These are phyloP conservation scores for Talaromyces liani DNA, from an alignment of 495 filamentous ascomycete species.

Conservation along the genomic window DNA sequence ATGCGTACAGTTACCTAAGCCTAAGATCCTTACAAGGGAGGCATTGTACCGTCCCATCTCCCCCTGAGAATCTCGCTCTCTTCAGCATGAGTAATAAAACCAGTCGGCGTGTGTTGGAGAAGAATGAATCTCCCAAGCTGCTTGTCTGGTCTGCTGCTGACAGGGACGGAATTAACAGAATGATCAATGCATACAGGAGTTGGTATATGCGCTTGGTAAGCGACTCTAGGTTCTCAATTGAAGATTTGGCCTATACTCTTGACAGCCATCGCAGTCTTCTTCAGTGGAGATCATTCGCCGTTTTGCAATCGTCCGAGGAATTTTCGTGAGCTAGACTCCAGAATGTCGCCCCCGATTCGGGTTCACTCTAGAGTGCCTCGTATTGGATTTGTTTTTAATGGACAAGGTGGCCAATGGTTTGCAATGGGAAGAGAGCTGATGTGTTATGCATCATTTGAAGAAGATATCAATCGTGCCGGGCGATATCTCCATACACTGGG, in stretches of 20 bases:
- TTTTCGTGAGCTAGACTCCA: too few species aligned
- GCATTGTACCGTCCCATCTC: too few species aligned
- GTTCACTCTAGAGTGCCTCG: neutral
- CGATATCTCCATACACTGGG: conserved; percentile 9
- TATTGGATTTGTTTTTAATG: conserved; percentile 22
- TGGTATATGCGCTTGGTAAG: too few species aligned
- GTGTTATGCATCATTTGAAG: conserved; percentile 6
- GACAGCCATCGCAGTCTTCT: conserved; percentile 16
- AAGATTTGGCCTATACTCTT: conserved; percentile 28
- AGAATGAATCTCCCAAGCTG: too few species aligned
- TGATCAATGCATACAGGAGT: too few species aligned
- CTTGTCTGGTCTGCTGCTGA: too few species aligned
- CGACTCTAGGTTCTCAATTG: neutral
- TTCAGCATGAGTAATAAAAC: too few species aligned
- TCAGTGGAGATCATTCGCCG: conserved; percentile 17
- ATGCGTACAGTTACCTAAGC: conserved; percentile 16
- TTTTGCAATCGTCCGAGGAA: neutral
- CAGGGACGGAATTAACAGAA: too few species aligned
- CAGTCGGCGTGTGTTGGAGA: too few species aligned
- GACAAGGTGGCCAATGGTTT: conserved; percentile 27
- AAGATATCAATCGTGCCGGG: conserved; percentile 4
- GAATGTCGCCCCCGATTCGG: too few species aligned
- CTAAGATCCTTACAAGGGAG: too few species aligned
- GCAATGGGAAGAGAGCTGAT: conserved; percentile 20
- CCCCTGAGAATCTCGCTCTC: too few species aligned